Conservation (phyloP, 2,329 filamentous ascomycete genomes). For the Penicillium sclerotiorum region DNA sequence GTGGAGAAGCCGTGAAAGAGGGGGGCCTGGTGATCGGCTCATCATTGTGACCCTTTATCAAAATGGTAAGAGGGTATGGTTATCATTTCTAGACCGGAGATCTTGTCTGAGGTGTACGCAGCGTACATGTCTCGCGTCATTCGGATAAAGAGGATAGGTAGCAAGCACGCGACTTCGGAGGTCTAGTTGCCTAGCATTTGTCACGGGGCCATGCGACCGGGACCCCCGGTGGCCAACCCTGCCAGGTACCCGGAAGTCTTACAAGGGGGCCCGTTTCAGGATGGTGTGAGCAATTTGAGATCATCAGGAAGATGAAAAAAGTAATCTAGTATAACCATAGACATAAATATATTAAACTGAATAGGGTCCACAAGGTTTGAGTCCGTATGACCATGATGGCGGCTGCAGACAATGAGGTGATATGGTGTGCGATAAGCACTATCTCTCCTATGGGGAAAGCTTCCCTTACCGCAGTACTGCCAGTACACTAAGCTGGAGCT, state of each 20-base stretch:
- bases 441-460: slow-evolving; percentile 1
- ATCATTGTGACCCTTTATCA: not conserved
- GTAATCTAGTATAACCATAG: too few relatives aligned
- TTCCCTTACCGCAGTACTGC: too few relatives aligned
- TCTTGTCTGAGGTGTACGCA: not conserved
- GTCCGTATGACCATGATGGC: not conserved
- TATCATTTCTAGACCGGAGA: not conserved
- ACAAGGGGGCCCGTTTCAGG: too few relatives aligned
- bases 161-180: slow-evolving; percentile 29
- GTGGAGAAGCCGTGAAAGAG: not conserved
- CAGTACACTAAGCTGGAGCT: too few relatives aligned
- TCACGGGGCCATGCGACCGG: slow-evolving; percentile 5
- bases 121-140: slow-evolving; percentile 12
- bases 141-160: too few relatives aligned
- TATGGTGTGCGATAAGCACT: slow-evolving; percentile 1
- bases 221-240: slow-evolving; percentile 6
- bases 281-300: too few relatives aligned
- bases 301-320: too few relatives aligned
- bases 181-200: slow-evolving; percentile 17
- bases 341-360: too few relatives aligned
- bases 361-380: not conserved
- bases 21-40: too few relatives aligned
- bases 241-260: slow-evolving; percentile 27
- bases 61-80: not conserved
- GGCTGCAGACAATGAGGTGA: not conserved